Conservation (phyloP, 768 basidiomycete species). For the Tricholoma furcatifolium region DNA sequence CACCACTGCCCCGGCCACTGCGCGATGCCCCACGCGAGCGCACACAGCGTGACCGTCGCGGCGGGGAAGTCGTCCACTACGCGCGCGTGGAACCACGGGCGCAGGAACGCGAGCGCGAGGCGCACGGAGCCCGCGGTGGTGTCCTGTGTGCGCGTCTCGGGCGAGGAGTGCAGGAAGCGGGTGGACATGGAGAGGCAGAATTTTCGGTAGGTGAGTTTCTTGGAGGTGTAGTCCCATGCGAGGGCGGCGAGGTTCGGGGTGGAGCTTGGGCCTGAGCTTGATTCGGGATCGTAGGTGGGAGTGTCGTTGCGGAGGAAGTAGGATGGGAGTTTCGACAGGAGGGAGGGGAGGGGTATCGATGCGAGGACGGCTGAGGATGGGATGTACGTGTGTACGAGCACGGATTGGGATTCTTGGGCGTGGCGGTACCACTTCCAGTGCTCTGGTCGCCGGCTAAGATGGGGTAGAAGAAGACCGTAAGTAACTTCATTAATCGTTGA, state of each 20-base stretch:
- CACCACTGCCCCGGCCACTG: constrained; percentile 72
- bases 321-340: constrained; percentile 69
- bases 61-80: constrained; percentile 36
- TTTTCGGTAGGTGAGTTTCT: constrained; percentile 60
- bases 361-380: constrained; percentile 64
- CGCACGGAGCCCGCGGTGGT: constrained; percentile 68
- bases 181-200: constrained; percentile 73
- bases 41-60: constrained; percentile 34
- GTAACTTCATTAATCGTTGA: background rate
- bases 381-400: constrained; percentile 68
- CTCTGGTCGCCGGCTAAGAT: constrained; percentile 31
- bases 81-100: constrained; percentile 64
- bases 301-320: constrained; percentile 51
- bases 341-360: constrained; percentile 64
- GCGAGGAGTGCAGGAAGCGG: constrained; percentile 53
- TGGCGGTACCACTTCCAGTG: constrained; percentile 79
- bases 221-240: constrained; percentile 56
- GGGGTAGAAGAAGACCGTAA: background rate
- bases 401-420: constrained; percentile 73
- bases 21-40: constrained; percentile 49
- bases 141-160: constrained; percentile 60
- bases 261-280: constrained; percentile 24
- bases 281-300: no score
- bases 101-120: constrained; percentile 64
- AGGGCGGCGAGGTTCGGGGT: constrained; percentile 33